These are phyloP conservation scores for Typha latifolia DNA, from an alignment of 176 grass and related monocot species.

Conservation along the genomic window DNA sequence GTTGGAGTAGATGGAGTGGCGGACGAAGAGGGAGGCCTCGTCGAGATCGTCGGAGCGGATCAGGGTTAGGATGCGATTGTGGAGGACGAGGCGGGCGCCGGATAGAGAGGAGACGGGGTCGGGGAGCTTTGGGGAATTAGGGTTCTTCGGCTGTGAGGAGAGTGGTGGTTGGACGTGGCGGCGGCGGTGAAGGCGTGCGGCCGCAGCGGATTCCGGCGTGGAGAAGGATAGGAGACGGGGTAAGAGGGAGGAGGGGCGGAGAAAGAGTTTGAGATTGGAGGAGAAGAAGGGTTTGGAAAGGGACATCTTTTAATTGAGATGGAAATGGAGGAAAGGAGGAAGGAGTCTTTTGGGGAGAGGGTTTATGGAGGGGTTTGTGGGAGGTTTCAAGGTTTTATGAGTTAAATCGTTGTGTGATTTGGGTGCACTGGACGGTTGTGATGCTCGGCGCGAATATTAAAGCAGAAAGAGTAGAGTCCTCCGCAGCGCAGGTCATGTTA, in stretches of 20 bases:
- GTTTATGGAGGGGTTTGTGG: too few relatives aligned
- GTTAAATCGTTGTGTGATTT: too few relatives aligned
- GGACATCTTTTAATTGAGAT: conserved; percentile 15
- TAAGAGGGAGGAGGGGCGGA: conserved; percentile 27
- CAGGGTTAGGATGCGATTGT: conserved; percentile 69
- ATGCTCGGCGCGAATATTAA: too few relatives aligned
- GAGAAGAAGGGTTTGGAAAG: conserved; percentile 42
- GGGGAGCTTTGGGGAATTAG: conserved; percentile 77
- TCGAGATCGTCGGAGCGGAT: conserved; percentile 79
- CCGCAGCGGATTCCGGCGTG: conserved; percentile 28
- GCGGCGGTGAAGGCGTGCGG: conserved; percentile 53
- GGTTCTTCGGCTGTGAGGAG: conserved; percentile 36
- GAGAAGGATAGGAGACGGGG: conserved; percentile 6
- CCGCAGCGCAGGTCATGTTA: too few relatives aligned
- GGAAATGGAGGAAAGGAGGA: neutral
- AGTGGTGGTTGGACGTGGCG: conserved; percentile 45
- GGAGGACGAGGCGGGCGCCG: conserved; percentile 72
- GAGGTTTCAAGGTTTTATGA: too few relatives aligned
- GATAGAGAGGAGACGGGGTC: conserved; percentile 59
- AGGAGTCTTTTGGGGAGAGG: neutral
- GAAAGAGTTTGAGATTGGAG: conserved; percentile 18
- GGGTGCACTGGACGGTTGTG: too few relatives aligned
- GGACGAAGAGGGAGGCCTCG: conserved; percentile 78
- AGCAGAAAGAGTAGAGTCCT: too few relatives aligned
- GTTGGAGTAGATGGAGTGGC: conserved; percentile 98